phyloP scores from a whole-genome alignment of 148 eudicot genomes.

The Arctostaphylos glauca region DNA sequence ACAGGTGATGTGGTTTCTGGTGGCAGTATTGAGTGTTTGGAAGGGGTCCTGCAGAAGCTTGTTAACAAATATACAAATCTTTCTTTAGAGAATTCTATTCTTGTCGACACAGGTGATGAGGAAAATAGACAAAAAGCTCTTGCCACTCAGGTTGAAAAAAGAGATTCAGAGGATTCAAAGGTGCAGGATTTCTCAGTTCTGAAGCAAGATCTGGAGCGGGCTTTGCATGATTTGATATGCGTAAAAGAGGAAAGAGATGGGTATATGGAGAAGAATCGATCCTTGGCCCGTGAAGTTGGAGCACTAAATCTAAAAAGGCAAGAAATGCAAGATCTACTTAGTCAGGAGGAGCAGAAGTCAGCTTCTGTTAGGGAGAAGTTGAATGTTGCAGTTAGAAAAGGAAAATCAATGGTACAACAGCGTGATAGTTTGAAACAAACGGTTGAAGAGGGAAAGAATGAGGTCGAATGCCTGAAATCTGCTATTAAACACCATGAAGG shows the following conservation, averaged over 20 bases:
- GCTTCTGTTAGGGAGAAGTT: conserved; percentile 83
- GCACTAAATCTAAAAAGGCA: conserved; percentile 32
- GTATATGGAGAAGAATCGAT: conserved; percentile 43
- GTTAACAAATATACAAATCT: conserved; percentile 32
- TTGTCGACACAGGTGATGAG: conserved; percentile 28
- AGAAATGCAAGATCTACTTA: conserved; percentile 59
- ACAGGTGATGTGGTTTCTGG: conserved; percentile 41
- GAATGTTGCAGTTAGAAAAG: conserved; percentile 91
- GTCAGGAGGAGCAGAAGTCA: conserved; percentile 92
- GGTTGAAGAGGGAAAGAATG: conserved; percentile 54
- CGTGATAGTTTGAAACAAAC: conserved; percentile 83
- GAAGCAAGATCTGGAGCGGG: conserved; percentile 54
- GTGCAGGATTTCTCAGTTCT: conserved; percentile 34
- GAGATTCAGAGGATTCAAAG: conserved; percentile 32
- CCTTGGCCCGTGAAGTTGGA: conserved; percentile 53
- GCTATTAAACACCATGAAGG: conserved; percentile 45
- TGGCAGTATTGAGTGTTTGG: conserved; percentile 47
- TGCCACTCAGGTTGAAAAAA: conserved; percentile 27
- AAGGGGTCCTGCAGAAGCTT: conserved; percentile 51
- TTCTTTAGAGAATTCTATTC: conserved; percentile 22
- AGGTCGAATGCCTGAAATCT: conserved; percentile 60
- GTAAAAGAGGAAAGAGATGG: conserved; percentile 63
- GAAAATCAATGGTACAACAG: conserved; percentile 86
- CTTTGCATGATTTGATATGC: conserved; percentile 41
- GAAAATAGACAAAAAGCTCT: conserved; percentile 20